Percentiles rank a stretch among this genome's conserved stretches.
phyloP scores from a whole-genome alignment of 805 yeast species.

The Diddensiella santjacobensis region DNA sequence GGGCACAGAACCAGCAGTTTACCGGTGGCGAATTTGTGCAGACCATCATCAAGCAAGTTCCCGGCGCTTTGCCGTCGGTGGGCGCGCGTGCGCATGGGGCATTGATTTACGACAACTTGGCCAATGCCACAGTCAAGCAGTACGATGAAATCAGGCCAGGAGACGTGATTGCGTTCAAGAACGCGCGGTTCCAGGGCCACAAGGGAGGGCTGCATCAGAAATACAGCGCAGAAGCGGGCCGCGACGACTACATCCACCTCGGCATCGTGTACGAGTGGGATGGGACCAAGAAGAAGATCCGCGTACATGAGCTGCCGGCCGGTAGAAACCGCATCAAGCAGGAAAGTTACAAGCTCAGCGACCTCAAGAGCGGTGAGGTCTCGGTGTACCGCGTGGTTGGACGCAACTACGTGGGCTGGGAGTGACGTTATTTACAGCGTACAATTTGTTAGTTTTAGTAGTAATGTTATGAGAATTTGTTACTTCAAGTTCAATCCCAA shows the following conservation, averaged over 20 bases:
- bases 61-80: conserved; percentile 51
- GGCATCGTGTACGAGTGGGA: conserved; percentile 74
- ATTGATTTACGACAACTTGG: conserved; percentile 55
- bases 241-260: conserved; percentile 47
- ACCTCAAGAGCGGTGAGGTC: conserved; percentile 73
- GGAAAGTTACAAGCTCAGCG: conserved; percentile 63
- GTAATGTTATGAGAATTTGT: not conserved
- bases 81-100: conserved; percentile 72
- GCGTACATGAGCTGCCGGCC: conserved; percentile 29
- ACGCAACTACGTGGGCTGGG: conserved; percentile 71
- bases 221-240: conserved; percentile 56
- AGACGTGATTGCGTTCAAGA: conserved; percentile 72
- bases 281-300: conserved; percentile 49
- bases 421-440: conserved; percentile 14
- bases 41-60: conserved; percentile 35
- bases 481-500: not conserved
- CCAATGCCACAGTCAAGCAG: conserved; percentile 48
- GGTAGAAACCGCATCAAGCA: conserved; percentile 42
- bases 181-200: conserved; percentile 69
- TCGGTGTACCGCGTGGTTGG: conserved; percentile 78
- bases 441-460: too few relatives aligned
- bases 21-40: conserved; percentile 29
- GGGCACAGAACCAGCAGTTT: conserved; percentile 5
- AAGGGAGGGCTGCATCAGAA: conserved; percentile 53
- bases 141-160: conserved; percentile 72